Percentiles rank a stretch among this genome's conserved stretches.
These are phyloP conservation scores for Mucor piriformis DNA, from an alignment of 371 early-diverging fungal genomes.

Conservation along the genomic window DNA sequence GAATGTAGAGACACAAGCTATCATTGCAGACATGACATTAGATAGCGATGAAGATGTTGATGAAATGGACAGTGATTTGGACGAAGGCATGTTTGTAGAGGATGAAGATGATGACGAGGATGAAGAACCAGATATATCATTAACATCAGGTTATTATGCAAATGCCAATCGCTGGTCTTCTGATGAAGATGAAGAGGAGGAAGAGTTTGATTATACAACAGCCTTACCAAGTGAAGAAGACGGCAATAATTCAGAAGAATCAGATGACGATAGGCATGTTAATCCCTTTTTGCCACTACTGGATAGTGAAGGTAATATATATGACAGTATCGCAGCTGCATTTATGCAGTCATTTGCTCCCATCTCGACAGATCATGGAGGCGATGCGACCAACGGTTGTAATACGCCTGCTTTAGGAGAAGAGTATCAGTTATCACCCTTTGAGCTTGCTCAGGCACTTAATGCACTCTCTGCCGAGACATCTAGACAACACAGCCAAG, in stretches of 20 bases:
- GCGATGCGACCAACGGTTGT: slow-evolving; percentile 7
- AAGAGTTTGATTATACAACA: slow-evolving; percentile 28
- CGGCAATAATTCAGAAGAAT: slow-evolving; percentile 18
- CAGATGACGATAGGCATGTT: slow-evolving; percentile 25
- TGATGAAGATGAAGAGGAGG: slow-evolving; percentile 44
- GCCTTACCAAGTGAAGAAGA: slow-evolving; percentile 28
- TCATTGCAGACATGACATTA: slow-evolving; percentile 37
- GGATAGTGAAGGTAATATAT: slow-evolving; percentile 29
- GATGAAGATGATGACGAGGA: slow-evolving; percentile 43
- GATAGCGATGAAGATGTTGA: slow-evolving; percentile 36
- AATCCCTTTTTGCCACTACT: slow-evolving; percentile 27
- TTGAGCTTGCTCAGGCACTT: slow-evolving; percentile 27
- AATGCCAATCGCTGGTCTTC: slow-evolving; percentile 36
- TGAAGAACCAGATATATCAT: background rate
- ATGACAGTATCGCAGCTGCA: slow-evolving; percentile 39
- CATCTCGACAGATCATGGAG: background rate
- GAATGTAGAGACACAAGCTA: slow-evolving; percentile 40
- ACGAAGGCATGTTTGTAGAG: slow-evolving; percentile 39
- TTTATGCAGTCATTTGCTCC: slow-evolving; percentile 42
- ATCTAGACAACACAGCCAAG: slow-evolving; percentile 4
- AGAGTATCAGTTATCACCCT: slow-evolving; percentile 20
- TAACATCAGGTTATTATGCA: slow-evolving; percentile 21
- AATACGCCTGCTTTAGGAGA: slow-evolving; percentile 19
- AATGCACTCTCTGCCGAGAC: slow-evolving; percentile 13
- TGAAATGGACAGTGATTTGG: slow-evolving; percentile 23